Conservation (phyloP, 2,329 filamentous ascomycete species). For the Mycocentrospora acerina region DNA sequence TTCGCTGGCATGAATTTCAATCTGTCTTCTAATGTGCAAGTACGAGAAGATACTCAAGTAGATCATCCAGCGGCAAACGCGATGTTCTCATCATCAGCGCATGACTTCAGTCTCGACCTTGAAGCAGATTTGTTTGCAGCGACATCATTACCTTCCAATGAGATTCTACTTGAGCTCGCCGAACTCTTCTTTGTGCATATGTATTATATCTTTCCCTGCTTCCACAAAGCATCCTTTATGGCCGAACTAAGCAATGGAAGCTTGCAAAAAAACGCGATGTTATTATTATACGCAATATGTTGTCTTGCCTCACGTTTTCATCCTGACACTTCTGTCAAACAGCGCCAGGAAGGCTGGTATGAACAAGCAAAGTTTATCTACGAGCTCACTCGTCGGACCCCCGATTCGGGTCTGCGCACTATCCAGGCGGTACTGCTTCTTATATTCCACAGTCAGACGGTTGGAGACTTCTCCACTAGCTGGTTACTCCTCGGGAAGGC, state of each 20-base stretch:
- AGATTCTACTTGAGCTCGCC: conserved; percentile 20
- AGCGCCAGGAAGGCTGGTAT: conserved; percentile 26
- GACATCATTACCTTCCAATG: conserved; percentile 16
- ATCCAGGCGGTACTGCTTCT: conserved; percentile 30
- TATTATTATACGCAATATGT: conserved; percentile 31
- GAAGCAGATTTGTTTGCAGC: conserved; percentile 10
- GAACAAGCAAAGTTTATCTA: conserved; percentile 32
- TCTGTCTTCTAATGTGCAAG: neutral
- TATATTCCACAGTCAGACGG: conserved; percentile 21
- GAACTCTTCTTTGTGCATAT: conserved; percentile 29
- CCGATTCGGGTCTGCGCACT: conserved; percentile 20
- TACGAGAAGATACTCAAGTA: neutral
- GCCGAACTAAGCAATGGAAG: conserved; percentile 12
- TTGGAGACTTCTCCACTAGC: conserved; percentile 30
- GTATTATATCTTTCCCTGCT: conserved; percentile 27
- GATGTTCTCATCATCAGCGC: neutral
- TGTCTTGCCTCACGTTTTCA: conserved; percentile 27
- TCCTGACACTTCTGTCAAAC: conserved; percentile 18
- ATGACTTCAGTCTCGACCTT: conserved; percentile 1
- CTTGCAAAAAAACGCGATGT: conserved; percentile 19
- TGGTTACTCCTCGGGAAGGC: conserved; percentile 36
- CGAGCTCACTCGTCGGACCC: conserved; percentile 22
- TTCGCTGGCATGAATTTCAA: neutral
- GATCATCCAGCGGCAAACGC: conserved; percentile 4
- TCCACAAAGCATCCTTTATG: conserved; percentile 26